Base-by-base conservation (phyloP, 495 filamentous ascomycete genomes). In the Tirmania nivea region DNA sequence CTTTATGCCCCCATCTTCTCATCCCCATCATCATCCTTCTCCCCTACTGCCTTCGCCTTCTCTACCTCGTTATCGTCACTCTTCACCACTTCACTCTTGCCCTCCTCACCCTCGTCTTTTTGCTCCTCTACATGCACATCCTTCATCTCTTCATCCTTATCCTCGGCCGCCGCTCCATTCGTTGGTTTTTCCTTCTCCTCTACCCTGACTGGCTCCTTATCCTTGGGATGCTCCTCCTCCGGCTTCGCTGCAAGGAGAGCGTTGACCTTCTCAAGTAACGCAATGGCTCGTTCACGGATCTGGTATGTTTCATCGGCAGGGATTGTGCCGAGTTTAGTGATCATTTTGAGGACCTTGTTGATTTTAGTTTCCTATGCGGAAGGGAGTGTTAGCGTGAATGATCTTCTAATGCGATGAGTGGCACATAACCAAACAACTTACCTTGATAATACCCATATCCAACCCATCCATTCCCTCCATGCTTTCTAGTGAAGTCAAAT, bases 301-400 rank as follows among this genome's bases (percentile, higher is more conserved):
- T 80, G 70, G 68, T 79, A 88, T 55, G 89, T 80, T 31, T 86
- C 81, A 52, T 95, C 87, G 42, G 78, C 79, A 5, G 87, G 87
- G 56, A 94, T 93, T 4, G 73, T 71, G 16, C 73, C 67, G 2
- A 94, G 72, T 69, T 90, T 93, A 59, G 93, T 71, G 61, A 95
- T 89, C 42, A 78, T 84, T 69, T 86, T 88, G 49, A 94, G 73
- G 9, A 95, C 87, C 69, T 94, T 94, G 74, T 93, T 84, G 67
- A 94, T 92, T 72, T 93, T 93, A 35, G 87, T 94, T 20, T 50
- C n/a, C 48, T 50, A 21, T 50, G 25, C 25, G 25, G 7, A 31
- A 31, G 25, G 25, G 25, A 31, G 25, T 31, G 7, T 31, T 31
- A 31, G 25, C 25, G 1, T 31, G 25, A 31, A 1, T 31, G 3